phyloP scores from a whole-genome alignment of 2,329 filamentous ascomycete genomes.

The Colletotrichum musae region DNA sequence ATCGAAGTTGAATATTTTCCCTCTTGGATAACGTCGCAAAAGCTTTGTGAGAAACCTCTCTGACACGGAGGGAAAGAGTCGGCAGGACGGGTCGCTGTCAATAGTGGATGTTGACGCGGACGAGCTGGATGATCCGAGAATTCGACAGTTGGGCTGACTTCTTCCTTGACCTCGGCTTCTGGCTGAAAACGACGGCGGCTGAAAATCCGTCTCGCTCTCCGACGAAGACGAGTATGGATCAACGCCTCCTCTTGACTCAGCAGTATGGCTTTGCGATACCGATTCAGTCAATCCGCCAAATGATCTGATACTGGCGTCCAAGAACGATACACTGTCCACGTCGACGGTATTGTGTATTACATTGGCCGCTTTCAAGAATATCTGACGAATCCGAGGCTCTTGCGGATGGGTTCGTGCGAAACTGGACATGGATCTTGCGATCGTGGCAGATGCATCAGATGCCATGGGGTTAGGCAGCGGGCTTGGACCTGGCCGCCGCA shows the following conservation, averaged over 20 bases:
- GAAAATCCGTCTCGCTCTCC: constrained; percentile 42
- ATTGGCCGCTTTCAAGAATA: constrained; percentile 61
- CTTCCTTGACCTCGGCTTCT: no score
- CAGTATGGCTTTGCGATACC: neutral
- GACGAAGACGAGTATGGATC: constrained; percentile 19
- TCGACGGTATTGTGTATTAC: constrained; percentile 58
- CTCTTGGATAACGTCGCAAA: constrained; percentile 60
- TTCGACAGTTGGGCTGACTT: constrained; percentile 44
- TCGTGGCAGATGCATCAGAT: constrained; percentile 19
- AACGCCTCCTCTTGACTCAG: neutral
- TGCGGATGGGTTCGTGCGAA: accelerated
- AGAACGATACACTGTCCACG: constrained; percentile 42
- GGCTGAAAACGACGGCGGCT: no score
- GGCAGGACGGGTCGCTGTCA: constrained; percentile 44
- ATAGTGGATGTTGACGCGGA: constrained; percentile 48
- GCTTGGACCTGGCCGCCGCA: no score
- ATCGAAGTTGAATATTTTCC: constrained; percentile 62
- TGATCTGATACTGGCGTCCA: constrained; percentile 43
- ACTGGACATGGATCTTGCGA: constrained; percentile 45
- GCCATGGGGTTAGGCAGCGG: no score
- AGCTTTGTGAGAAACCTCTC: constrained; percentile 58
- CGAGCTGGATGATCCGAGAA: constrained; percentile 57
- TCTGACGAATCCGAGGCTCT: constrained; percentile 39
- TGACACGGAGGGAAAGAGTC: constrained; percentile 47
- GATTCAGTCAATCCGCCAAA: constrained; percentile 47